Evolutionary conservation across 2,329 filamentous ascomycete species (phyloP), one percentile per base, ranked within the genome.

Genomic region (Aspergillus phoenicis): DNA sequence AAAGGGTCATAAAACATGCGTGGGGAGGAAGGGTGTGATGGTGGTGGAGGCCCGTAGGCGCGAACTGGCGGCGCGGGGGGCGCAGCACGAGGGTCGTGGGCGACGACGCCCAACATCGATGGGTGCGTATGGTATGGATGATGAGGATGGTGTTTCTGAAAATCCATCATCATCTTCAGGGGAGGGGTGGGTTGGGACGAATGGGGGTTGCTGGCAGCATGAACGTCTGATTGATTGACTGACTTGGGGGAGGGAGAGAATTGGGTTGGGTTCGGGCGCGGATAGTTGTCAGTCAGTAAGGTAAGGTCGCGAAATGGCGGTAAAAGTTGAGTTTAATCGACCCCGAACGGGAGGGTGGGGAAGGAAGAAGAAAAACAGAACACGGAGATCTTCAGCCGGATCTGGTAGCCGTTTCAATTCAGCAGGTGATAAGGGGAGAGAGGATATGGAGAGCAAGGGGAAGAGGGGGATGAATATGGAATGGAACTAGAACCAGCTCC

Each of bases 101-200:
- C 65, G 43, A 62, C 62, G 41, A 63, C 61, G 41, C 70, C 69
- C 48, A 75, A 68, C 36, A 72, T 68, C 17, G 72, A 72, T 13
- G 72, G 70, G 53, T 74, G 74, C 15, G 71, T 66, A 54, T 73
- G 73, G 62, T 72, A 72, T 39, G 62, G 57, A 8, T 61, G 63
- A 30, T 63, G 62, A 26, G 58, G 49, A 39, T 59, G 64, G 30
- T 66, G 63, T 57, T 68, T 68, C 36, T 70, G 66, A 39, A 66
- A 69, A 65, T 70, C 65, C 67, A 70, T 70, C 67, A 70, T 69
- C 51, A 49, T 68, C n/a, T 13, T 60, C 20, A 49, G 43, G 33
- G 38, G 49, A 55, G 41, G 38, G 11, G 45, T 53, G 30, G 26
- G 49, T 51, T 33, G 30, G 28, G 45, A 51, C 38, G n/a, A 20